Percentiles rank a stretch among this genome's conserved stretches.
Conservation (phyloP, 2,329 filamentous ascomycete genomes). For the Westerdykella ornata region DNA sequence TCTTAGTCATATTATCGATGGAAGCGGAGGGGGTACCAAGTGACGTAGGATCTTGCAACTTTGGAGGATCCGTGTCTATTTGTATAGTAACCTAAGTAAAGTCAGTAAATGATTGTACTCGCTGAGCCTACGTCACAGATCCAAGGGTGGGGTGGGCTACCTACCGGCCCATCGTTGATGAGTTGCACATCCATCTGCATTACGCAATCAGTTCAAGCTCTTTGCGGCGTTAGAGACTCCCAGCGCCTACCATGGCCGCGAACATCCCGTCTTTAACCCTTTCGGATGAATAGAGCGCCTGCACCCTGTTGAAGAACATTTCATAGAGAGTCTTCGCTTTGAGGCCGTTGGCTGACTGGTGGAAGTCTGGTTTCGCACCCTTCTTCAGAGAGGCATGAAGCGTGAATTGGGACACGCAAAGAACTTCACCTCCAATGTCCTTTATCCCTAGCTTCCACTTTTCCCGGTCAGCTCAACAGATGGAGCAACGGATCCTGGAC, state of each 20-base stretch:
- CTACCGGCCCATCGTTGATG: constrained; percentile 75
- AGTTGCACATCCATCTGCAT: constrained; percentile 77
- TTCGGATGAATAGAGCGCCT: constrained; percentile 62
- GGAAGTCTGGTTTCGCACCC: constrained; percentile 91
- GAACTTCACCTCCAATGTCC: constrained; percentile 82
- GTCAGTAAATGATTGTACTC: constrained; percentile 3
- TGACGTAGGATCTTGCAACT: constrained; percentile 27
- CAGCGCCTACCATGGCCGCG: constrained; percentile 74
- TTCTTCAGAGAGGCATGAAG: constrained; percentile 90
- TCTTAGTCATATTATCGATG: constrained; percentile 26
- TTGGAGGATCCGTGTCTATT: constrained; percentile 44
- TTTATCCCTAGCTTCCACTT: constrained; percentile 88
- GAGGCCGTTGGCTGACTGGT: constrained; percentile 71
- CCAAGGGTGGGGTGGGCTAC: constrained; percentile 42
- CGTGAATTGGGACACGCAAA: constrained; percentile 98
- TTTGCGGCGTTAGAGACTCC: too few relatives aligned
- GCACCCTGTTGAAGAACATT: constrained; percentile 71
- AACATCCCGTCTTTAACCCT: constrained; percentile 93
- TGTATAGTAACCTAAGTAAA: constrained; percentile 43
- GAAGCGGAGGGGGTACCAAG: constrained; percentile 13
- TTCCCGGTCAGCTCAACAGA: constrained; percentile 7
- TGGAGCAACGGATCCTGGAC: not conserved
- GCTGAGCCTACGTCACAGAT: not conserved
- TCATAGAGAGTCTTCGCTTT: constrained; percentile 78
- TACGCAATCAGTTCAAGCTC: too few relatives aligned